Base-by-base conservation (phyloP, 2,329 filamentous ascomycete species). In the Fusarium circinatum region DNA sequence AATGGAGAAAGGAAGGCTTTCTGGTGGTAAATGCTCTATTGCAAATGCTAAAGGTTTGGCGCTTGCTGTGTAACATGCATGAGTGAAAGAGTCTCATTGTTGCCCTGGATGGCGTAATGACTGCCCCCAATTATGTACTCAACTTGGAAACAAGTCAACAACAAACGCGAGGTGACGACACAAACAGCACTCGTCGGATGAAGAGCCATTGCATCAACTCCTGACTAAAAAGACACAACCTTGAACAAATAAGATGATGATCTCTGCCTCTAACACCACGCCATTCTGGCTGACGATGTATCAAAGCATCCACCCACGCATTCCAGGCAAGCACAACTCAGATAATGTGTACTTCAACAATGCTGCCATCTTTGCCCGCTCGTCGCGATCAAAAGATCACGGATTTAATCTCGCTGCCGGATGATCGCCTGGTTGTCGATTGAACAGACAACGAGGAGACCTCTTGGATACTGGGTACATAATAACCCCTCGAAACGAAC, bases 321-420 rank as follows among this genome's bases (percentile, higher is more conserved):
- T 22, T 14, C 26, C 5, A 15, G 0, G 0, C 26, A 48, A 22
- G 26, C 3, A 15, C 8, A 8, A 4, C 45, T 13, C 8, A 20
- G 17, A 17, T n/a, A 15, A 11, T 30, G 13, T 14, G 13, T 8
- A 5, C 15, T 32, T n/a, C 28, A 0, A 49, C 5, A 10, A 51
- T 11, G 6, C 17, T 34, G 15, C 8, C 8, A 0, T 2, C 5
- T 24, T 34, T 5, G 2, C 3, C 10, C 5, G 1, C 20, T 24
- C 0, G 1, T 34, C 6, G 8, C 6, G 8, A 15, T 15, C 0
- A 8, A 15, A 1, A 26, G 18, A 3, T 12, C 18, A 22, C 6
- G 5, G 22, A 4, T 1, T 20, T 20, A 2, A 8, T 2, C 14
- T 51, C 17, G 12, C 7, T 10, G 12, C 8, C 2, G 8, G 11